A percentile compares a stretch with the other conserved stretches of the same genome.
These are phyloP conservation scores for Chlorella sp. DNA, from an alignment of 139 green algal species.

Conservation along the genomic window DNA sequence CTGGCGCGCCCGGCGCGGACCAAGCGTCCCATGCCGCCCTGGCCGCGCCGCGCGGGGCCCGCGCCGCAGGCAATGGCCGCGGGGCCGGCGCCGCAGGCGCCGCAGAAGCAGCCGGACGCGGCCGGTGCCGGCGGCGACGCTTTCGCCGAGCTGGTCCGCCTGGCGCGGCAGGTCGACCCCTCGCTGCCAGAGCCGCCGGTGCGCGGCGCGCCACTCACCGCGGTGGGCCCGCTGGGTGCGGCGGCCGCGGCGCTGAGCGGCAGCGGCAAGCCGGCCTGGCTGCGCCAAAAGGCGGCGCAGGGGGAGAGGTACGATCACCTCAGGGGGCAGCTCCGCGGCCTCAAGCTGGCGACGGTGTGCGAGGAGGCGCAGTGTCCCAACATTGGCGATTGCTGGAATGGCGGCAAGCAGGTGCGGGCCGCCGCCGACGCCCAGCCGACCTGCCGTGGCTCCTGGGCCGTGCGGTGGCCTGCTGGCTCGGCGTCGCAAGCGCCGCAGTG, in stretches of 20 bases:
- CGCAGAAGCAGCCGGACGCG: constrained; percentile 15
- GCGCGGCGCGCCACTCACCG: neutral
- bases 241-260: constrained; percentile 2
- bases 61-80: constrained; percentile 11
- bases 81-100: neutral
- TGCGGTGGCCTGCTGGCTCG: no score
- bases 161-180: constrained; percentile 81
- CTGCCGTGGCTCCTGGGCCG: no score
- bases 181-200: constrained; percentile 58
- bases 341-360: constrained; percentile 97
- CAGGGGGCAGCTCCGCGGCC: constrained; percentile 84
- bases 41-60: no score
- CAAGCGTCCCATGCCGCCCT: no score
- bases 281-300: constrained; percentile 91
- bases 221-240: constrained; percentile 4
- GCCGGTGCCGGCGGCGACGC: constrained; percentile 54
- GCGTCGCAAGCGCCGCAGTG: no score
- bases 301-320: constrained; percentile 87
- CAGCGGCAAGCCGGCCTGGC: constrained; percentile 89
- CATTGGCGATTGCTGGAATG: constrained; percentile 95
- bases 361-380: constrained; percentile 95
- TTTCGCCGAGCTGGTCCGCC: constrained; percentile 81
- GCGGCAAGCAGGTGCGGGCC: no score
- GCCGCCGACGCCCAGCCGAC: no score
- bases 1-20: no score